Percentiles rank a stretch among this genome's conserved stretches.
Conservation (phyloP, 495 filamentous ascomycete genomes). For the Aspergillus homomorphus region DNA sequence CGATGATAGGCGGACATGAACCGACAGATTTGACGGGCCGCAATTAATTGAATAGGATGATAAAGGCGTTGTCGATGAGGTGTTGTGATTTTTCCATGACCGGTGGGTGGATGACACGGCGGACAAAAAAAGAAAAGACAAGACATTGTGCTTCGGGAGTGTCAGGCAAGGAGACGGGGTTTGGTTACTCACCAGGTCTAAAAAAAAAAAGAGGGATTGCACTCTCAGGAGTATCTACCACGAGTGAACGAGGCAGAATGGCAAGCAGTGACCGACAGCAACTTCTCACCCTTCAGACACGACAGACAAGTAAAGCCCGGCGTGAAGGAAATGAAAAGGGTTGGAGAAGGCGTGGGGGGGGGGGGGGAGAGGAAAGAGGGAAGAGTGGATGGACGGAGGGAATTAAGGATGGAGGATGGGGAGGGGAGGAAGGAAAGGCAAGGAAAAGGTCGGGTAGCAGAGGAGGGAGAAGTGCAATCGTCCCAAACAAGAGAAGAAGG, state of each 20-base stretch:
- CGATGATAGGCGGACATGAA: background rate
- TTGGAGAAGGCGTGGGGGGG: constrained; percentile 17
- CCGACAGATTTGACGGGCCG: background rate
- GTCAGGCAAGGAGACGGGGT: constrained; percentile 9
- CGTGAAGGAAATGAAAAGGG: constrained; percentile 20
- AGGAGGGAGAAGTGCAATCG: constrained; percentile 11
- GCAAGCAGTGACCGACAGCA: constrained; percentile 10
- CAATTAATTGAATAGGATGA: background rate
- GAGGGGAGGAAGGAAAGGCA: constrained; percentile 19
- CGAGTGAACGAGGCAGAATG: constrained; percentile 41
- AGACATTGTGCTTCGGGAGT: constrained; percentile 2
- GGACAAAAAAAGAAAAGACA: constrained; percentile 2
- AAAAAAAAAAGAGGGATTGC: constrained; percentile 29
- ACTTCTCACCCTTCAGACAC: constrained; percentile 23
- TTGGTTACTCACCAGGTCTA: background rate
- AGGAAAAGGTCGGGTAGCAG: constrained; percentile 17
- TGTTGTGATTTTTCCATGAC: constrained; percentile 10
- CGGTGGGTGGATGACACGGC: constrained; percentile 4
- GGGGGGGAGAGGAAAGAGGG: constrained; percentile 15
- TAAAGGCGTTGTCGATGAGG: background rate
- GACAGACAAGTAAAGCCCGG: constrained; percentile 23
- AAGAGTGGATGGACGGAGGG: constrained; percentile 15
- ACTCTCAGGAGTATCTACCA: constrained; percentile 24
- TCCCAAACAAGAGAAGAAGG: constrained; percentile 7
- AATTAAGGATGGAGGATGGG: background rate